Base-by-base conservation (phyloP, 2,329 filamentous ascomycete genomes). In the Alternaria sp. region DNA sequence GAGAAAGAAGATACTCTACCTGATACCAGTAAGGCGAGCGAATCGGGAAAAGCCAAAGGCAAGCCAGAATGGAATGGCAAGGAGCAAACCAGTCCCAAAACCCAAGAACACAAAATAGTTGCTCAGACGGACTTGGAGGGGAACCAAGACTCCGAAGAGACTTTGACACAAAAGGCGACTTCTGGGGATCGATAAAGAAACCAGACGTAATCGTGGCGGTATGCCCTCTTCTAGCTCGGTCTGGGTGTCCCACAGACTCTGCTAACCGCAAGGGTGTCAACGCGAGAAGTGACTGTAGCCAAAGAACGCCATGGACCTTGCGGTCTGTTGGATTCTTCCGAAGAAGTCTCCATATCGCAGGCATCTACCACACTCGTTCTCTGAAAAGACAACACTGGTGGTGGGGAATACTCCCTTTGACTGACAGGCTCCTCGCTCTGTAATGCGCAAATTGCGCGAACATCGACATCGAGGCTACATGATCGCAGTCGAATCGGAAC, bases 281-380 rank as follows among this genome's bases (percentile, higher is more conserved):
- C 38, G 40, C 41, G 41, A 58, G 45, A 54, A 62, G 59, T 43
- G 14, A 43, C 58, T 62, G 56, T 38, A 55, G 53, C 36, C 60
- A 64, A 61, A 51, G 49, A 50, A 41, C 45, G 69, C 69, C 69
- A 54, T 70, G 69, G 68, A 66, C 69, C 63, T 34, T 45, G 36
- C 27, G 69, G 66, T 54, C 69, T 68, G 40, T 69, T 67, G 57
- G 64, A 62, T 45, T 44, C 52, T 59, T 58, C 50, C 58, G 27
- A 38, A 38, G 50, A 63, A 64, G 40, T 28, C 36, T 59, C 57
- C 34, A 63, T 63, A 63, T 59, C 66, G 64, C 62, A 68, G 64
- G 64, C 62, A 61, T 68, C 64, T 63, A 60, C 62, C 64, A 61
- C 63, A 20, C 54, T 41, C 63, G 48, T 45, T 28, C 45, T 64